Evolutionary conservation across 805 yeast genomes (phyloP), one percentile per base, ranked within the genome.

Genomic region (Komagataella pseudopastoris): DNA sequence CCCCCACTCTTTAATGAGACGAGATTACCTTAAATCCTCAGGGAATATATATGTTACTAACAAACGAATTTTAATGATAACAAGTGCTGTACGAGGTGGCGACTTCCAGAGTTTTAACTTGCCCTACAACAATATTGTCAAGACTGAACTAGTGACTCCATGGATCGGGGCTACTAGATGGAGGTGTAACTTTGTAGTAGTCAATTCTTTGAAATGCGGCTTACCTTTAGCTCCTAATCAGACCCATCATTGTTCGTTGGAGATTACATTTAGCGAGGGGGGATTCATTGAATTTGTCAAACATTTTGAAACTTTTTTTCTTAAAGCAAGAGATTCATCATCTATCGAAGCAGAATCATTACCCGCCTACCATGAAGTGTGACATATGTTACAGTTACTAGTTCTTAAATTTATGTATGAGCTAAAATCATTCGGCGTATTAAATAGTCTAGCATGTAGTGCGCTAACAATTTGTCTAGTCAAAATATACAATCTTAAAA

Each of bases 101-200:
- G 39, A 30, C 39, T 30, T 30, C 14, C 39, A 30, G 14, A 30
- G 39, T 8, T 76, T 77, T 56, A 62, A 66, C 52, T 54, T 77
- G 39, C 39, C 39, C 14, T 30, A 30, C 14, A 30, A 14, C 14
- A 30, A 0, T 30, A 5, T 67, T 69, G 4, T 67, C 72, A 47
- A 51, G 45, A 1, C 65, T 60, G 44, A 49, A 51, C 56, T 76
- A 49, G 68, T 70, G 51, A 65, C 75, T 23, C 79, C 80, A 1
- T 76, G 79, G 80, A 71, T 77, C 56, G 82, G 82, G 0, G 68
- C 78, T 18, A 77, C 75, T 54, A 72, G 69, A 57, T 75, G 76
- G 72, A 66, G 66, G 54, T 67, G 74, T 44, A 49, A 67, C 23
- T 74, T 76, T 59, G 67, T 60, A 47, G 65, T 69, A 47, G 59